Evolutionary conservation across 2,329 filamentous ascomycete species (phyloP), one percentile per base, ranked within the genome.

Genomic region (Xylariaceae sp.): DNA sequence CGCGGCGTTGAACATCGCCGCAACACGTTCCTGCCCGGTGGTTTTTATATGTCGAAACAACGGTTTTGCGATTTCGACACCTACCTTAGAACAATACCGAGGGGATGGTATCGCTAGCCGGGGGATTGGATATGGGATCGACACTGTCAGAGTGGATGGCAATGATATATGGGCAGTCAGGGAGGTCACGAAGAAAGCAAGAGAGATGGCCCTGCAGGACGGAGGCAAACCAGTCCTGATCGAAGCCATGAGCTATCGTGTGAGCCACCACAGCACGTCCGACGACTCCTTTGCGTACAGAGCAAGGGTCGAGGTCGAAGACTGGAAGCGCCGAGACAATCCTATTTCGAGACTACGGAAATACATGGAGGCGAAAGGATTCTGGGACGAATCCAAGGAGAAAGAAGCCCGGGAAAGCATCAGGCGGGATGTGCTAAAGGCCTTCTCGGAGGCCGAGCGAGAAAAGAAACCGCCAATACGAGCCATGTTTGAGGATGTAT

Each of bases 211-310:
- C 0, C 81, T 98, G 2, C 79, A 89, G 53, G 86, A 90, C 43
- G 91, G 90, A n/a, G 90, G 91, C 3, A 86, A 84, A 60, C 92
- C 91, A 0, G 84, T 99, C 0, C 78, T 99, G 7, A 89, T 99
- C 41, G 95, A 99, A 75, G 92, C 92, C 53, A 96, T 99, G 90
- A 93, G 90, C 20, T 99, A 99, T 75, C 91, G 95, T n/a, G 93
- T 98, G 43, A 93, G 90, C 6, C 92, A 99, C 71, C 95, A 99
- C 77, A 96, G 91, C 74, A 99, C 95, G 0, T 95, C 90, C 0
- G 95, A 99, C 70, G 95, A 99, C 75, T 95, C 90, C 21, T 99
- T 97, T 69, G 95, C 95, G 0, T 99, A 99, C 77, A 89, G 95
- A 7, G 92, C 93, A 1, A 86, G 89, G 21, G 87, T 97, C 0